Evolutionary conservation across 169 alveolate species (phyloP).

Genomic region (Plasmodium blacklocki): DNA sequence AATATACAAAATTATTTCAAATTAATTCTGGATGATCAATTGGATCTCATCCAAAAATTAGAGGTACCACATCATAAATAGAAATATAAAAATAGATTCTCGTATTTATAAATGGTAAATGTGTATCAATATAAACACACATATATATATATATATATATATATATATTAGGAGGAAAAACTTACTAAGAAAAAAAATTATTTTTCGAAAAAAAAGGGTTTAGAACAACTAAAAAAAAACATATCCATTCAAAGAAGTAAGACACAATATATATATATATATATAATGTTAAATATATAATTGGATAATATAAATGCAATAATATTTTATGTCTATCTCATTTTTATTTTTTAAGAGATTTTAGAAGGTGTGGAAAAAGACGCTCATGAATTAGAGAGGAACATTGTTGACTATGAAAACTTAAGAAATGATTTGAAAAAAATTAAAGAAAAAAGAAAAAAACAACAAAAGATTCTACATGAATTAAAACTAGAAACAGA

Average conservation of each 20-base stretch:
- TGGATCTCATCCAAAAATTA: constrained; percentile 33
- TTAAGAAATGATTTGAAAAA: constrained; percentile 27
- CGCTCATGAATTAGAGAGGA: constrained; percentile 12
- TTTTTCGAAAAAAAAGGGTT: constrained; percentile 33
- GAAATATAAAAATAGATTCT: not conserved
- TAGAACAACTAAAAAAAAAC: constrained; percentile 47
- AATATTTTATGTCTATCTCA: too few species aligned
- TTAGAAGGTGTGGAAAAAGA: constrained; percentile 29
- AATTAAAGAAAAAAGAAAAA: constrained; percentile 67
- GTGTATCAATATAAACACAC: not conserved
- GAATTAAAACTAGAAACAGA: constrained; percentile 55
- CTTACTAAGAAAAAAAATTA: constrained; percentile 41
- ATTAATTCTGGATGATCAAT: constrained; percentile 50
- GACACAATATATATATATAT: not conserved
- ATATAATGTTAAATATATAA: not conserved
- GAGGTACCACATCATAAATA: constrained; percentile 22
- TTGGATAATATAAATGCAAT: too few species aligned
- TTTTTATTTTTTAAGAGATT: constrained; percentile 12
- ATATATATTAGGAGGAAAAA: constrained; percentile 34
- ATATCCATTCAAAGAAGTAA: constrained; percentile 39
- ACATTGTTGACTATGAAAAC: constrained; percentile 50
- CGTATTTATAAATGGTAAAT: not conserved
- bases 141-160: not conserved
- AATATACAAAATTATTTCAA: constrained; percentile 43
- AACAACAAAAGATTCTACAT: constrained; percentile 42